Evolutionary conservation across 2,329 filamentous ascomycete genomes (phyloP), one percentile per base, ranked within the genome.

Genomic region (Phialophora tarda): DNA sequence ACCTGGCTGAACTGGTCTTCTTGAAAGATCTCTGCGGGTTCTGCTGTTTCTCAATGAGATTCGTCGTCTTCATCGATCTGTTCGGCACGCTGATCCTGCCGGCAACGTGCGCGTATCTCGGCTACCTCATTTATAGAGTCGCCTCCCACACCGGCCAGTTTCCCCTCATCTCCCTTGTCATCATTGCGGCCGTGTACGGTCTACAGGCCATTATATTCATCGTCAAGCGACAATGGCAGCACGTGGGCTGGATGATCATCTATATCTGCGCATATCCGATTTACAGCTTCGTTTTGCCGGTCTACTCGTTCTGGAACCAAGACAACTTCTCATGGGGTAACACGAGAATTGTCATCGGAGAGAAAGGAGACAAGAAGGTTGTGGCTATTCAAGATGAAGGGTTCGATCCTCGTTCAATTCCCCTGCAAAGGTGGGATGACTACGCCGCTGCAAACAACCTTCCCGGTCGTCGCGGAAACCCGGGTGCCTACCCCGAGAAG

Each of bases 231-330:
- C 92, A 98, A 79, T 99, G 95, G 95, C 93, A 99, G 78, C 94
- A 98, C 76, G 87, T 99, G 68, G 95, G 95, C 72, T 99, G 95
- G 95, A 98, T 99, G 93, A 90, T 99, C 71, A 98, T 99, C 76
- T 99, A 99, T 81, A 85, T 99, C 69, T 73, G 96, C n/a, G 95
- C 95, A 2, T 97, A 91, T 82, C 95, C 95, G 0, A 91, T 99
- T 73, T 97, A 94, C 82, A 95, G 90, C 3, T 91, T 99, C 74
- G 77, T 96, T 69, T 86, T 99, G 12, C 95, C 95, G 0, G 82
- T 99, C 70, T 99, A 98, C 82, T 97, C 94, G 0, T 99, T 99
- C 89, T 99, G 95, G 95, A 96, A 97, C 80, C 93, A 97, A 79
- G 95, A 99, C 80, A 94, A 99, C 81, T 99, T 99, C 84, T 89